Base-by-base conservation (phyloP, 148 eudicot genomes). In the Fagopyrum tataricum region DNA sequence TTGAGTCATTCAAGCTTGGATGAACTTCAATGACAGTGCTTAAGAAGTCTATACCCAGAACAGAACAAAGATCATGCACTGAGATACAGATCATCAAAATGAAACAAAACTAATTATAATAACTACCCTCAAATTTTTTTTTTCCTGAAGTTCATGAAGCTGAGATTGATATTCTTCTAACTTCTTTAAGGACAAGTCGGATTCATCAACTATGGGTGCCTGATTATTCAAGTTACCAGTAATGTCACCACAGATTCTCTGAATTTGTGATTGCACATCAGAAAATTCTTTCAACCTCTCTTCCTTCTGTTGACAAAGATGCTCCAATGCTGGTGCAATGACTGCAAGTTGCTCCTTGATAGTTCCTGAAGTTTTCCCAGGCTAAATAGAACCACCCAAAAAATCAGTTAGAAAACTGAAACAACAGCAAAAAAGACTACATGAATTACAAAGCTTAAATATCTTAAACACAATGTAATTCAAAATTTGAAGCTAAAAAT, bases 61-160 rank as follows among this genome's bases (percentile, higher is more conserved):
- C 97, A 74, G 96, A 91, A 76, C 97, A 96, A 72, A 96, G 94
- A 84, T 96, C 97, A 73, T 96, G 99, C 78, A 96, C 95, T 20
- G 92, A 87, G 41, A 39, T 64, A 37, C 42, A 64, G 42, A 14
- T 64, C 61, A 55, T 55, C 0, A 55, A 64, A 37, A 64, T 6
- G 44, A 64, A 64, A 37, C 20, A 37, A 64, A 18, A 64, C 44
- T 9, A 4, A 13, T 61, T 61, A 14, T 8, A 31, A 64, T 5
- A 26, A 26, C 4, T 39, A n/a, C n/a, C n/a, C n/a, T n/a, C n/a
- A n/a, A n/a, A 39, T 37, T 15, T 64, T 96, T 96, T 78, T 96
- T 96, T 76, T 85, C 88, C 72, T 92, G 99, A 79, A 96, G 96
- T 72, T 96, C 97, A 82, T 90, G 94, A 74, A 96, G 99, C 73